Percentiles rank a stretch among this genome's conserved stretches.
Evolutionary conservation across 176 grass and related monocot genomes (phyloP).

Genomic region (Eragrostis curvula): DNA sequence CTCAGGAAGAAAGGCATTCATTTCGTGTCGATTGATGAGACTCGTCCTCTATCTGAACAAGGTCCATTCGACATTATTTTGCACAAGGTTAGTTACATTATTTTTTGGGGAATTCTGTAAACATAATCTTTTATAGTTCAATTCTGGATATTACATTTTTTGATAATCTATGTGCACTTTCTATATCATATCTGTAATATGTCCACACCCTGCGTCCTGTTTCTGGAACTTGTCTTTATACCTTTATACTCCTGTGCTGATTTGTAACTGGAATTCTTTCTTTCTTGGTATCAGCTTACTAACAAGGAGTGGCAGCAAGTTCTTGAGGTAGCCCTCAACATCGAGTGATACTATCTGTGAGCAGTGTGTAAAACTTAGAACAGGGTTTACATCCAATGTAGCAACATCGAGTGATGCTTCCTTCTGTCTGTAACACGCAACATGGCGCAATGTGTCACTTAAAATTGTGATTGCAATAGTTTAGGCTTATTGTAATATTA

Average conservation of each 20-base stretch:
- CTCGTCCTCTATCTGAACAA: conserved; percentile 66
- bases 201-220: not conserved
- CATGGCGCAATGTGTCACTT: not conserved
- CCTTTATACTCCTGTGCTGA: conserved; percentile 17
- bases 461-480: not conserved
- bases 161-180: conserved; percentile 2
- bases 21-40: conserved; percentile 73
- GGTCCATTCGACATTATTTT: conserved; percentile 89
- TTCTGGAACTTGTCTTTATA: not conserved
- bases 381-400: not conserved
- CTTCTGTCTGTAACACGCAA: not conserved
- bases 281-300: conserved; percentile 53
- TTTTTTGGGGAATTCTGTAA: conserved; percentile 9
- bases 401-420: no score
- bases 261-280: conserved; percentile 33
- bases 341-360: conserved; percentile 7
- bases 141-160: not conserved
- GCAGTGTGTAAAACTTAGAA: not conserved
- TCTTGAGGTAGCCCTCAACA: conserved; percentile 60
- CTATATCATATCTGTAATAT: not conserved
- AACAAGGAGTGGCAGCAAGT: conserved; percentile 75
- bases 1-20: conserved; percentile 87
- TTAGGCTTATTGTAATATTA: conserved; percentile 1
- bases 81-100: conserved; percentile 62
- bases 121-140: not conserved